phyloP scores from a whole-genome alignment of 768 basidiomycete species.

The Inosperma sp. region DNA sequence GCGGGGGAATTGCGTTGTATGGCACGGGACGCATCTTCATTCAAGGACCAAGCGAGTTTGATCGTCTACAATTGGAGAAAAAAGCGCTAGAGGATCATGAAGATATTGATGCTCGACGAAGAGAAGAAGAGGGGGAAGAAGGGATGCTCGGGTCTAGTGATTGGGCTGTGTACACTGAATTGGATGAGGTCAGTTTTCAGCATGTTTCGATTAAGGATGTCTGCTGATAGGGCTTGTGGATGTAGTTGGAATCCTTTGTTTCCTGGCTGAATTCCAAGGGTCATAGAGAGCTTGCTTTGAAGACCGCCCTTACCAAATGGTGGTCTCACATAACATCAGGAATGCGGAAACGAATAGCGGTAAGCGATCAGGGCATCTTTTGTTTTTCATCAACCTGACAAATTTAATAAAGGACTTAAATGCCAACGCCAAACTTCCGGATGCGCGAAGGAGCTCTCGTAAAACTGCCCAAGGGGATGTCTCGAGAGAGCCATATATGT shows the following conservation, averaged over 20 bases:
- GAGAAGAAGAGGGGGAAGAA: slow-evolving; percentile 77
- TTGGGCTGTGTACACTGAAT: slow-evolving; percentile 87
- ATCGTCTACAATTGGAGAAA: slow-evolving; percentile 64
- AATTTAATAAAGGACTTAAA: slow-evolving; percentile 56
- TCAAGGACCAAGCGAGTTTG: slow-evolving; percentile 86
- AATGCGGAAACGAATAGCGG: slow-evolving; percentile 68
- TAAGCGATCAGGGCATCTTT: slow-evolving; percentile 35
- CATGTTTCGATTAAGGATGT: neutral
- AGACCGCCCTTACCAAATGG: slow-evolving; percentile 75
- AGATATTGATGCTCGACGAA: slow-evolving; percentile 56
- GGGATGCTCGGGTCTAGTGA: slow-evolving; percentile 69
- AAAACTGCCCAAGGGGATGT: slow-evolving; percentile 59
- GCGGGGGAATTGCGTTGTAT: slow-evolving; percentile 75
- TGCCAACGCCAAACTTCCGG: slow-evolving; percentile 64
- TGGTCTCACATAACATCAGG: slow-evolving; percentile 79
- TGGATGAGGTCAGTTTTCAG: slow-evolving; percentile 71
- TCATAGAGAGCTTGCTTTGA: slow-evolving; percentile 77
- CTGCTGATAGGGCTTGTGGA: slow-evolving; percentile 14
- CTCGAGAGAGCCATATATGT: slow-evolving; percentile 79
- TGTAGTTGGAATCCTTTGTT: slow-evolving; percentile 75
- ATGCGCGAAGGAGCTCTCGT: slow-evolving; percentile 75
- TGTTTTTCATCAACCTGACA: slow-evolving; percentile 14
- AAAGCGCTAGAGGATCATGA: slow-evolving; percentile 50
- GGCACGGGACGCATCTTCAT: slow-evolving; percentile 89
- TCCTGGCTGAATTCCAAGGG: slow-evolving; percentile 93